Evolutionary conservation across 352 stramenopile species (phyloP), one percentile per base, ranked within the genome.

Genomic region (Phytophthora hybrid): DNA sequence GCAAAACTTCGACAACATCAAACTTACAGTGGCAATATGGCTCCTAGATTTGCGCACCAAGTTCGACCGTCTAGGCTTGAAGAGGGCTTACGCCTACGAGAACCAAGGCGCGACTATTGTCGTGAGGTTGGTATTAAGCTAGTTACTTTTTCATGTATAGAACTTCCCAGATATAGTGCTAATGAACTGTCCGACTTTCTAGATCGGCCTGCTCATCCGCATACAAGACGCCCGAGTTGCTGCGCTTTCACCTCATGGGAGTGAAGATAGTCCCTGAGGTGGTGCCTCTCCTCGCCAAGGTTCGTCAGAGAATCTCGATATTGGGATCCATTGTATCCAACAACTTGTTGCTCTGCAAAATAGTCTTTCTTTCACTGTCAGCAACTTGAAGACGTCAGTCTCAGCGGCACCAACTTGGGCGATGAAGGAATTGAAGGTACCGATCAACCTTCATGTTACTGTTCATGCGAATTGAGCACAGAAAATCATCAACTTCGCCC

Each of bases 41-140:
- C 13, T 34, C 59, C 34, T 44, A 93, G 85, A 89, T 62, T 67
- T 90, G 53, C 71, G 83, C 3, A 85, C 81, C 55, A 93, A 91
- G 61, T 87, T 93, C 63, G 76, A 90, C 14, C 82, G 85, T 11
- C 71, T 93, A 21, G 82, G 82, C 5, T 53, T 91, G 41, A 80
- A 85, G 53, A 74, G 72, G 59, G 69, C 81, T 6, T 78, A 71
- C 9, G 84, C 83, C 4, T 87, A 77, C 57, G 77, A 80, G 31
- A 81, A 78, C 11, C 62, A 76, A 55, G 77, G 79, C 34, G 74
- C 79, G 5, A 49, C 74, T n/a, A 52, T 66, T 4, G 69, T 79
- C 47, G 37, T 85, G 34, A 79, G 64, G 85, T 93, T 34, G 32
- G 21, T 14, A 37, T 10, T 49, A 0, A 29, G 11, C n/a, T 44